A percentile compares a stretch with the other conserved stretches of the same genome.
Conservation (phyloP, 768 basidiomycete species). For the Piloderma croceum region DNA sequence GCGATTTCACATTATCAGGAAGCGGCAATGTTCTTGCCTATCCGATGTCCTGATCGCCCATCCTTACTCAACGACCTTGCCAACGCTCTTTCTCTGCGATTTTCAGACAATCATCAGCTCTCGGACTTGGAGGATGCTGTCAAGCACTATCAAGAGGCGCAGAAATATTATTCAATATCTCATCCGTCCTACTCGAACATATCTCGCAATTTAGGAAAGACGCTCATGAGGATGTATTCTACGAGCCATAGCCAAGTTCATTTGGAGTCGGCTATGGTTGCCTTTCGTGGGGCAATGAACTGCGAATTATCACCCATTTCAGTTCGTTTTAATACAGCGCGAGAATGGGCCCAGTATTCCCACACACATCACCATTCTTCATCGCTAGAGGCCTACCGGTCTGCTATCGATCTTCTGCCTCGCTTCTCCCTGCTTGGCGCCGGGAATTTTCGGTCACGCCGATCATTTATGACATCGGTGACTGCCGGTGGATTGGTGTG, state of each 20-base stretch:
- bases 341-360: too few relatives aligned
- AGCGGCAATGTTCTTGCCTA: conserved; percentile 12
- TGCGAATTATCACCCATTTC: conserved; percentile 5
- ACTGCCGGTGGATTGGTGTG: conserved; percentile 18
- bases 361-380: conserved; percentile 23
- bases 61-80: conserved; percentile 14
- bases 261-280: conserved; percentile 20
- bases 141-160: too few relatives aligned
- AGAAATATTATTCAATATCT: conserved; percentile 10
- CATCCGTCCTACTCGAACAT: conserved; percentile 7
- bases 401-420: conserved; percentile 20
- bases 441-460: conserved; percentile 15
- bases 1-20: conserved; percentile 22
- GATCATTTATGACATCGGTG: conserved; percentile 11
- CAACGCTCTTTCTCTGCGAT: conserved; percentile 15
- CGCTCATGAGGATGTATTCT: conserved; percentile 10
- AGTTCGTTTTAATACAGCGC: too few relatives aligned
- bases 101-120: conserved; percentile 7
- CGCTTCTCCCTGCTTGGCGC: conserved; percentile 12
- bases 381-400: conserved; percentile 24
- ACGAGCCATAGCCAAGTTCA: too few relatives aligned
- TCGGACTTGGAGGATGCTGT: conserved; percentile 24
- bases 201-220: conserved; percentile 1
- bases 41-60: conserved; percentile 12
- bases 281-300: conserved; percentile 15